Evolutionary conservation across 1,139 yeast species (phyloP).

Genomic region (Sporopachydermia cereana): DNA sequence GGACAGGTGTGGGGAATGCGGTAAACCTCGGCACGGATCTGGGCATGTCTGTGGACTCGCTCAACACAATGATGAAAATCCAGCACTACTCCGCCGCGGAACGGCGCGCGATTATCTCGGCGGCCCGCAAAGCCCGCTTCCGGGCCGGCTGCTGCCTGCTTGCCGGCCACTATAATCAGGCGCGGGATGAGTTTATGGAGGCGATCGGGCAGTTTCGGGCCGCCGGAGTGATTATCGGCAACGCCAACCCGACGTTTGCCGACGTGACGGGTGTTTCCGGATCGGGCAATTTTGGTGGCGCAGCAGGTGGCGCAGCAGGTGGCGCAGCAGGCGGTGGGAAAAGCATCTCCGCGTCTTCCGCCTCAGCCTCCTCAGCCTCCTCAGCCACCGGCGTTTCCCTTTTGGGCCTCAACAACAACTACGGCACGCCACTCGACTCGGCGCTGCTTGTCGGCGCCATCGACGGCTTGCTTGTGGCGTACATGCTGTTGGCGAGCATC

Average conservation of each 20-base stretch:
- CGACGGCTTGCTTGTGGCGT: neutral
- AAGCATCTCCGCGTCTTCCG: neutral
- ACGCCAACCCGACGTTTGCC: neutral
- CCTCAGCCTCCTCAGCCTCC: neutral
- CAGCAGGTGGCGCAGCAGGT: neutral
- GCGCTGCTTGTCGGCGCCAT: conserved; percentile 4
- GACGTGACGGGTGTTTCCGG: neutral
- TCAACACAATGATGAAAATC: neutral
- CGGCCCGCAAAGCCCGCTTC: conserved; percentile 4
- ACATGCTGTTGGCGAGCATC: neutral
- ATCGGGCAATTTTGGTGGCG: neutral
- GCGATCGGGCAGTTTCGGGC: conserved; percentile 49
- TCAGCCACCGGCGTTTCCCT: conserved; percentile 4
- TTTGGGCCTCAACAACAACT: neutral
- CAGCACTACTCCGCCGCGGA: neutral
- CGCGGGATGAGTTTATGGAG: conserved; percentile 61
- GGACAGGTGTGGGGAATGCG: neutral
- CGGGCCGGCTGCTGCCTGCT: conserved; percentile 61
- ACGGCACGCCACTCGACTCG: conserved; percentile 3
- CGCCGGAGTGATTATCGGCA: conserved; percentile 35
- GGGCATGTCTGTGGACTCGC: neutral
- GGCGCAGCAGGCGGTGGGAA: neutral
- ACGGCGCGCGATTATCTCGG: conserved; percentile 1
- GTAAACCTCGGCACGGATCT: neutral
- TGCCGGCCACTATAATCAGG: conserved; percentile 68